A percentile compares a stretch with the other conserved stretches of the same genome.
phyloP scores from a whole-genome alignment of 1,284 basidiomycete species.

The Pseudozyma sp. region DNA sequence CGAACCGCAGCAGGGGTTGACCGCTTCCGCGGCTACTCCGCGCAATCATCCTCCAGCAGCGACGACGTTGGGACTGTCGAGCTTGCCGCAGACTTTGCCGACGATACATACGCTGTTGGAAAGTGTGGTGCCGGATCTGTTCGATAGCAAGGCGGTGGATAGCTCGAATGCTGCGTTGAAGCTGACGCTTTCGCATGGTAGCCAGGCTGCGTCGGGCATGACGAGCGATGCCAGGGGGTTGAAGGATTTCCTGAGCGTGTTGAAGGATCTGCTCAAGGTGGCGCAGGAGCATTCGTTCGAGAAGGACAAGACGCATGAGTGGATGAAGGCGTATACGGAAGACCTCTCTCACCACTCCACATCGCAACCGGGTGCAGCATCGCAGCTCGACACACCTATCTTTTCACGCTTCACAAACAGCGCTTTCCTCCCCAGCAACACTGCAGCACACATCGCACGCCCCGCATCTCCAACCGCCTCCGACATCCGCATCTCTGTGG shows the following conservation, averaged over 20 bases:
- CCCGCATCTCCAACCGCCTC: slow-evolving; percentile 34
- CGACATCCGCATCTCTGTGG: slow-evolving; percentile 44
- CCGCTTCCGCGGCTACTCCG: slow-evolving; percentile 24
- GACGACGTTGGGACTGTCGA: slow-evolving; percentile 18
- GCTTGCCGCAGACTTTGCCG: slow-evolving; percentile 25
- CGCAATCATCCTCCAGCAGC: slow-evolving; percentile 22
- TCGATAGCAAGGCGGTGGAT: slow-evolving; percentile 1
- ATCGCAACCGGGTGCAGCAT: background rate
- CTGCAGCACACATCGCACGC: slow-evolving; percentile 2
- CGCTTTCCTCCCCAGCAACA: slow-evolving; percentile 16
- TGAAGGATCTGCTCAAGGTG: slow-evolving; percentile 34
- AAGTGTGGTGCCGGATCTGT: slow-evolving; percentile 19
- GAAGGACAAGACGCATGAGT: slow-evolving; percentile 22
- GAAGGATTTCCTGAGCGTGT: slow-evolving; percentile 50
- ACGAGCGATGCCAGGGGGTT: slow-evolving; percentile 38
- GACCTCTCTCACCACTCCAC: slow-evolving; percentile 3
- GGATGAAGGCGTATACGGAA: slow-evolving; percentile 37
- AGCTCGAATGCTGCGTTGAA: slow-evolving; percentile 23
- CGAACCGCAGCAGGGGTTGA: slow-evolving; percentile 31
- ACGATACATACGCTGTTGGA: slow-evolving; percentile 36
- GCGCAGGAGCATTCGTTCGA: slow-evolving; percentile 31
- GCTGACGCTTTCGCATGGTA: slow-evolving; percentile 25
- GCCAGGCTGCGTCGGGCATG: slow-evolving; percentile 12
- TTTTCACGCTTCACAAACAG: slow-evolving; percentile 50
- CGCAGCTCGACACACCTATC: slow-evolving; percentile 23